Evolutionary conservation across 2,329 filamentous ascomycete genomes (phyloP).

Genomic region (Neospermospora avenae): DNA sequence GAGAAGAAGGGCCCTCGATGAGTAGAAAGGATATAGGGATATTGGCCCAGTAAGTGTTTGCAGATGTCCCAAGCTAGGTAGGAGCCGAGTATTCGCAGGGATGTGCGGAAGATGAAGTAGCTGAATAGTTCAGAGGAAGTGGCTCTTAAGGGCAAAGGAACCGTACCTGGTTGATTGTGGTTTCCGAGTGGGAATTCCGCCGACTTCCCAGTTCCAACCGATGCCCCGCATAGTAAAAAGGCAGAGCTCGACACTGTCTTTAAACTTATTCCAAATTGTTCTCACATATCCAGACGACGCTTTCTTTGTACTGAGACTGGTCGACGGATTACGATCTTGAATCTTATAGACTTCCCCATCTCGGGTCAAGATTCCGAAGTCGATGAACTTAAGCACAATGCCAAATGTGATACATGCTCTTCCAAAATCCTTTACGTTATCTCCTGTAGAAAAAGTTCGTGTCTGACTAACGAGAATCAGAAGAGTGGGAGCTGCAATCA

Average conservation of each 20-base stretch:
- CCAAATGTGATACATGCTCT: slow-evolving; percentile 1
- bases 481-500: background rate
- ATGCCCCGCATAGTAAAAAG: slow-evolving; percentile 9
- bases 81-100: background rate
- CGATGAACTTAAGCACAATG: slow-evolving; percentile 7
- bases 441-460: background rate
- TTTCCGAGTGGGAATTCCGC: slow-evolving; percentile 4
- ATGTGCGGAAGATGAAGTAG: slow-evolving; percentile 7
- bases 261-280: background rate
- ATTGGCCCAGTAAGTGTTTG: background rate
- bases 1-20: slow-evolving; percentile 7
- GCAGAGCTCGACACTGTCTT: slow-evolving; percentile 9
- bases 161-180: slow-evolving; percentile 1
- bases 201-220: slow-evolving; percentile 15
- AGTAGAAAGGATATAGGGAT: background rate
- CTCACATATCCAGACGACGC: background rate
- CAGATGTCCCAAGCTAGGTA: background rate
- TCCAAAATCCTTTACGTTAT: slow-evolving; percentile 6
- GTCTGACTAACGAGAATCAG: background rate
- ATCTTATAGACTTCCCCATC: slow-evolving; percentile 2
- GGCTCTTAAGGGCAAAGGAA: background rate
- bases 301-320: background rate
- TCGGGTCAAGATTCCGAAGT: slow-evolving; percentile 5
- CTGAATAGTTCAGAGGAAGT: background rate
- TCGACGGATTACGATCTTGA: background rate